phyloP scores from a whole-genome alignment of 2,329 filamentous ascomycete species.

The Leptodontidium sp. region DNA sequence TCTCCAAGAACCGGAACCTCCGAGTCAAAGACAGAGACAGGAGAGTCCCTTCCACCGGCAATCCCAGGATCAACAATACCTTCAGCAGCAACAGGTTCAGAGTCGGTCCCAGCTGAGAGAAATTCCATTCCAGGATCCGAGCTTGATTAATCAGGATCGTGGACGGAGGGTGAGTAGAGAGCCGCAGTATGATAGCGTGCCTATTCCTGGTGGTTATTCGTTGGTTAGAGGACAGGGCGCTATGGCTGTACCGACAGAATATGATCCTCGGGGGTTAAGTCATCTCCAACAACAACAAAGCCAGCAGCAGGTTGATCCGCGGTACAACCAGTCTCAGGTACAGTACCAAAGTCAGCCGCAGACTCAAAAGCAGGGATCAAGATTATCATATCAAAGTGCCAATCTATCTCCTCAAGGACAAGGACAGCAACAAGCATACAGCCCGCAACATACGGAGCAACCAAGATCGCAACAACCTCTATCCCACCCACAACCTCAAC shows the following conservation, averaged over 20 bases:
- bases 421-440: not conserved
- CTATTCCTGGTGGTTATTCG: slow-evolving; percentile 45
- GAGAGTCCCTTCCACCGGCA: not conserved
- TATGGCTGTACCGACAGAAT: slow-evolving; percentile 36
- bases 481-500: slow-evolving; percentile 9
- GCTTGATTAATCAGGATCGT: slow-evolving; percentile 29
- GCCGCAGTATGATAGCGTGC: slow-evolving; percentile 44
- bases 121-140: slow-evolving; percentile 24
- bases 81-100: slow-evolving; percentile 19
- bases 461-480: not conserved
- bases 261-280: slow-evolving; percentile 41
- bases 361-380: not conserved
- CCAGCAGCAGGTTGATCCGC: slow-evolving; percentile 19
- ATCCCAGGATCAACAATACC: slow-evolving; percentile 16
- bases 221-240: slow-evolving; percentile 44
- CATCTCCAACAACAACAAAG: slow-evolving; percentile 25
- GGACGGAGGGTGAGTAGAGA: slow-evolving; percentile 37
- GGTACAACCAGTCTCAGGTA: slow-evolving; percentile 19
- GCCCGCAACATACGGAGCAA: not conserved
- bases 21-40: not conserved
- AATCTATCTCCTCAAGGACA: not conserved
- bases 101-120: slow-evolving; percentile 19
- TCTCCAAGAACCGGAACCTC: slow-evolving; percentile 33
- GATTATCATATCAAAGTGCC: slow-evolving; percentile 18
- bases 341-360: not conserved